Evolutionary conservation across 1,284 basidiomycete genomes (phyloP), one percentile per base, ranked within the genome.

Genomic region (Ceratobasidium sp.): DNA sequence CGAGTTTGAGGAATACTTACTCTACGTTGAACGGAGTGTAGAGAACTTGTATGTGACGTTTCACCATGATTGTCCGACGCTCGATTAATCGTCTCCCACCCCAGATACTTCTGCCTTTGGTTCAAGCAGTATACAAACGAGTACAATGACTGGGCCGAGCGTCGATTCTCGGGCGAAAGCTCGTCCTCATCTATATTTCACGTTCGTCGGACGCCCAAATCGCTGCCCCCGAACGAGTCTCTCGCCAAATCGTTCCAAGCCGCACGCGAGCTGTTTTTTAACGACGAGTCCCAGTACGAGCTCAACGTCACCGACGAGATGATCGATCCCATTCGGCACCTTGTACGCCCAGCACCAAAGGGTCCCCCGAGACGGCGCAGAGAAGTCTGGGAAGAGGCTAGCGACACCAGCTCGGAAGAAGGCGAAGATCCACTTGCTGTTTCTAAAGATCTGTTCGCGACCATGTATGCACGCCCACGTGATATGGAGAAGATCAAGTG

Each of bases 1-100:
- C 60, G 70, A 72, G 53, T 72, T 74, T 53, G 73, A 74, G 34
- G 70, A 64, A 34, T 74, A 72, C 46, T 28, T 72, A 23, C 60
- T 65, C 28, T 74, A 70, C 36, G 48, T 64, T 18, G 73, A 74
- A 36, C 67, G 60, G 16, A 71, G 69, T 43, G 59, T 57, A 8
- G 73, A 74, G 21, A 74, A 74, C 55, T 50, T 74, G 73, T 74
- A 60, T 23, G 73, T 59, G 4, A 21, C n/a, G 26, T 18, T 41
- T 45, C 39, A n/a, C 10, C 52, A 52, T 9, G 23, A n/a, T 28
- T 32, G 53, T 70, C 30, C 58, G 53, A 32, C 36, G n/a, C n/a
- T 58, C 50, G 52, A 67, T 58, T 36, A 52, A 52, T 43, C 23
- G 16, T 41, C 23, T 12, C 8, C n/a, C 14, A 9, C 9, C 32